Base-by-base conservation (phyloP, 805 yeast species). In the Barnettozyma siamensis region DNA sequence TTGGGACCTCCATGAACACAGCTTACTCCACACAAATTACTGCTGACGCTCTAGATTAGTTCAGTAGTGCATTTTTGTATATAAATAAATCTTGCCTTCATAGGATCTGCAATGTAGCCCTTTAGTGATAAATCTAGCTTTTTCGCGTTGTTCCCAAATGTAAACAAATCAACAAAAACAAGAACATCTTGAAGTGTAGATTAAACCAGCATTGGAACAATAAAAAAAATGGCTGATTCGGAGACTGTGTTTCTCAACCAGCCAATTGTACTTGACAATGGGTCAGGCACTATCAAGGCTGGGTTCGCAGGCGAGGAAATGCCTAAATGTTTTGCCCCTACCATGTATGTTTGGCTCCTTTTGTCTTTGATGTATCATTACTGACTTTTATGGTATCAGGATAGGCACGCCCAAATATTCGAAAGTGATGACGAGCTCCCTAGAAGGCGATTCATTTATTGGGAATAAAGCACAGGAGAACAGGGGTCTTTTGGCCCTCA, bases 241-340 rank as follows among this genome's bases (percentile, higher is more conserved):
- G 42, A 39, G 7, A 44, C 44, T 7, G 28, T 33, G 4, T 60
- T 78, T 18, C 69, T 75, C 41, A 82, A 82, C 54, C 91, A 83
- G 59, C 88, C 89, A 3, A 67, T 83, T 27, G 88, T 83, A 29
- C 64, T 83, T n/a, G 91, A 83, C 58, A 81, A 80, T 62, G 96
- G 98, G 7, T 82, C 95, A 3, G 95, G 95, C 2, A 72, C 73
- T 30, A 67, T 89, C 41, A 84, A 88, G 57, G 86, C 94, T 2
- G 97, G 98, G 1, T 86, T 89, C 61, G 95, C 96, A 1, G 96
- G 97, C 18, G 94, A 85, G 50, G 93, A 87, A 37, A 73, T 69
- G 49, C 98, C 98, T 3, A 73, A 77, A 52, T 61, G 75, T 34
- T 71, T 70, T 50, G 76, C 78, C 23, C 78, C 88, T 3, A 65